Evolutionary conservation across 805 yeast genomes (phyloP), one percentile per base, ranked within the genome.

Genomic region (Candida manassasensis): DNA sequence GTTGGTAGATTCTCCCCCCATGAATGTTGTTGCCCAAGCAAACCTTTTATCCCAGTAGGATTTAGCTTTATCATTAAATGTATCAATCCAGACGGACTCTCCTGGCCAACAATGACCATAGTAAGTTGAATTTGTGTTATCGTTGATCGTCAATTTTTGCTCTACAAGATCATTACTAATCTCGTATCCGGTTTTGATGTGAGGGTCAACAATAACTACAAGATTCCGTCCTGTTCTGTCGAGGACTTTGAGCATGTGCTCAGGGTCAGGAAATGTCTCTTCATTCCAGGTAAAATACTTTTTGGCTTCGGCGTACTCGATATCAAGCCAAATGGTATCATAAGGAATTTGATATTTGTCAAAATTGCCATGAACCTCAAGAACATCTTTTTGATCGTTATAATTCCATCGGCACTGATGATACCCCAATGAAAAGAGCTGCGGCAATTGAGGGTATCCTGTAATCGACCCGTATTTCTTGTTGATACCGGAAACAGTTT

Each of bases 351-450:
- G 73, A 48, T 75, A 54, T 40, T 72, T 66, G 55, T 90, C 97
- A 72, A 93, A 81, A 37, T 76, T 70, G 2, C 67, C 54, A 44
- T 74, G 73, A 10, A 93, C 82, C 6, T 69, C 77, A n/a, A 87
- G 58, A 1, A 93, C 90, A 58, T 93, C 98, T 8, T 70, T 69
- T 52, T 85, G 89, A 48, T 84, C 89, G 53, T 86, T 85, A 61
- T 93, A 93, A 57, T 93, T 93, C 98, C 98, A 93, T 51, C 97
- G 74, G 53, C 96, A 90, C 59, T 93, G 98, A 53, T 93, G 97
- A 53, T 93, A 86, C 0, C 95, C 97, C 10, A 88, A 57, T 0
- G 96, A 69, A 49, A 88, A 84, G 28, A 80, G 43, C 43, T 78
- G 83, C 1, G 98, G 98, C 8, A 93, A 59, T 6, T 68, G 57